These are phyloP conservation scores for Brasilioporus rufonigricans DNA, from an alignment of 768 basidiomycete species.

Conservation along the genomic window DNA sequence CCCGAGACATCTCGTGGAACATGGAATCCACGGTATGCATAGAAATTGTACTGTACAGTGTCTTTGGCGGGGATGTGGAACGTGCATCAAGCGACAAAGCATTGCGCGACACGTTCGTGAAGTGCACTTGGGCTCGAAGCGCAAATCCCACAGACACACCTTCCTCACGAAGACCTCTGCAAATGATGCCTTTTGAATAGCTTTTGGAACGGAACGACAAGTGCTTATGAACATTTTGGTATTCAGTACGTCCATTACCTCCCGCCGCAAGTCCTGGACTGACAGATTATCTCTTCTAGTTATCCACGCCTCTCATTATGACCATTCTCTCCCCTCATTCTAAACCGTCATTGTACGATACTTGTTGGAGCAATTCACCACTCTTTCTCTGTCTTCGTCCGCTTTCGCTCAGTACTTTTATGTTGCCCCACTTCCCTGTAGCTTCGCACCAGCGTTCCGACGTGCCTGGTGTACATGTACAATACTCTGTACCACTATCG, in stretches of 20 bases:
- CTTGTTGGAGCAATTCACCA: not conserved
- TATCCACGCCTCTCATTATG: not conserved
- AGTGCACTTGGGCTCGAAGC: conserved; percentile 14
- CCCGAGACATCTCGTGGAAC: conserved; percentile 10
- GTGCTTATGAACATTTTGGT: not conserved
- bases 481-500: too few relatives aligned
- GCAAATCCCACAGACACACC: not conserved
- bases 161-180: too few relatives aligned
- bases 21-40: conserved; percentile 8
- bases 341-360: conserved; percentile 8
- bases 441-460: too few relatives aligned
- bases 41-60: not conserved
- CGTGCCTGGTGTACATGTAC: too few relatives aligned
- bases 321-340: not conserved
- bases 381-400: not conserved
- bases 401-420: not conserved
- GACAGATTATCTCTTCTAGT: not conserved
- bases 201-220: not conserved
- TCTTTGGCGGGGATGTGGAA: conserved; percentile 6
- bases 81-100: not conserved
- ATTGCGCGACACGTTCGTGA: conserved; percentile 15
- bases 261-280: not conserved
- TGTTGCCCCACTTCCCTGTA: too few relatives aligned
- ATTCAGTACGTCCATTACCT: not conserved
- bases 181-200: not conserved